Conservation (phyloP, 306 rosid species). For the Chamaecrista fasciculata region DNA sequence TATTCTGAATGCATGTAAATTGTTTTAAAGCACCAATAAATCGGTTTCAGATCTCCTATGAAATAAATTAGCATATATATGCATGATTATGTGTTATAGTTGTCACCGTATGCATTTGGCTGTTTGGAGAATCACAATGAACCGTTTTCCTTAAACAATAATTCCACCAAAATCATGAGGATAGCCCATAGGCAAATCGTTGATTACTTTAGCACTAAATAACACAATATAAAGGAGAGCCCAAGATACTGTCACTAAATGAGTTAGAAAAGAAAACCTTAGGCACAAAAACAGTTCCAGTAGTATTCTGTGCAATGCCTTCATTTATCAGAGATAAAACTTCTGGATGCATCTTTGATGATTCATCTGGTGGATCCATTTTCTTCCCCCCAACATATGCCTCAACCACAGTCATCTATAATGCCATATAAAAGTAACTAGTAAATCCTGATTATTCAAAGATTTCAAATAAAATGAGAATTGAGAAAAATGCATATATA, state of each 20-base stretch:
- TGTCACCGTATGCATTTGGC: constrained; percentile 1
- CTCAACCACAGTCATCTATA: constrained; percentile 95
- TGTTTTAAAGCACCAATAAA: neutral
- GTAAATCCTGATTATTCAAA: constrained; percentile 11
- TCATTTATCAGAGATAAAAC: constrained; percentile 61
- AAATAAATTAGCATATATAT: constrained; percentile 12
- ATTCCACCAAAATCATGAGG: neutral
- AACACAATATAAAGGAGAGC: constrained; percentile 25
- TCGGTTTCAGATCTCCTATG: constrained; percentile 11
- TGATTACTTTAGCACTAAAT: neutral
- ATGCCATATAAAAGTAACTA: constrained; percentile 17
- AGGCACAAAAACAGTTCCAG: constrained; percentile 78
- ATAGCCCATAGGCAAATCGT: neutral
- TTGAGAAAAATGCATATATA: constrained; percentile 13
- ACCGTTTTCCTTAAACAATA: neutral
- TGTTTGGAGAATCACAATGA: constrained; percentile 28
- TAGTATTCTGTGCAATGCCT: constrained; percentile 83
- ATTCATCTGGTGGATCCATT: constrained; percentile 51
- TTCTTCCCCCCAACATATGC: constrained; percentile 67
- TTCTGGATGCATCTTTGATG: constrained; percentile 49
- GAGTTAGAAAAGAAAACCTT: constrained; percentile 48
- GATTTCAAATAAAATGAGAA: constrained; percentile 16
- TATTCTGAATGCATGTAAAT: constrained; percentile 1
- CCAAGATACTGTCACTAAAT: constrained; percentile 13
- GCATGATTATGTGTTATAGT: neutral